Evolutionary conservation across 2,329 filamentous ascomycete species (phyloP).

Genomic region (Penicillium sp.): DNA sequence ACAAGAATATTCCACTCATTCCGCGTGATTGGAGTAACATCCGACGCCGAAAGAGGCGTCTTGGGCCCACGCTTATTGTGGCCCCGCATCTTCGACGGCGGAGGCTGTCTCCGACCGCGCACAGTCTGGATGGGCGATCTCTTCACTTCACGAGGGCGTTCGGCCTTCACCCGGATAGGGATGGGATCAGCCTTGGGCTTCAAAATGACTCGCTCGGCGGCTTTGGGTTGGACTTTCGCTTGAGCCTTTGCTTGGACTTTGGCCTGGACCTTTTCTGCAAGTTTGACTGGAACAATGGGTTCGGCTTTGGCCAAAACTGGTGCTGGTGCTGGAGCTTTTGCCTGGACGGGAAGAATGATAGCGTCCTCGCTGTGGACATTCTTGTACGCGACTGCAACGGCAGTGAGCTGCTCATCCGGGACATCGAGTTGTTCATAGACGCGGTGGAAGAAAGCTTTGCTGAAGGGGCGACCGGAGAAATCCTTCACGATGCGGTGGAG

Average conservation of each 20-base stretch:
- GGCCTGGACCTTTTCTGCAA: neutral
- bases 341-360: constrained; percentile 36
- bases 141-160: constrained; percentile 4
- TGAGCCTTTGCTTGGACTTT: neutral
- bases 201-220: neutral
- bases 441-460: constrained; percentile 45
- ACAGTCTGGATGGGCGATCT: constrained; percentile 24
- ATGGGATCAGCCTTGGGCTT: constrained; percentile 7
- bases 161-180: constrained; percentile 1
- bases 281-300: neutral
- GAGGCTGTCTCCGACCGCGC: constrained; percentile 25
- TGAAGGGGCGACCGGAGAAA: constrained; percentile 45
- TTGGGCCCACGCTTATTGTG: constrained; percentile 34
- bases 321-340: constrained; percentile 3
- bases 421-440: constrained; percentile 46
- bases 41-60: constrained; percentile 44
- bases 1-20: constrained; percentile 46
- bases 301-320: neutral
- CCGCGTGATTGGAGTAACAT: constrained; percentile 45
- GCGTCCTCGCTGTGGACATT: constrained; percentile 38
- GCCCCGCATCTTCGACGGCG: constrained; percentile 19
- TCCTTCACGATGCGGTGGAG: constrained; percentile 43
- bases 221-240: neutral
- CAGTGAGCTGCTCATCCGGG: constrained; percentile 36
- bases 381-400: constrained; percentile 39